These are phyloP conservation scores for Nymphaea thermarum DNA, from an alignment of 164 flowering plant genomes.

Conservation along the genomic window DNA sequence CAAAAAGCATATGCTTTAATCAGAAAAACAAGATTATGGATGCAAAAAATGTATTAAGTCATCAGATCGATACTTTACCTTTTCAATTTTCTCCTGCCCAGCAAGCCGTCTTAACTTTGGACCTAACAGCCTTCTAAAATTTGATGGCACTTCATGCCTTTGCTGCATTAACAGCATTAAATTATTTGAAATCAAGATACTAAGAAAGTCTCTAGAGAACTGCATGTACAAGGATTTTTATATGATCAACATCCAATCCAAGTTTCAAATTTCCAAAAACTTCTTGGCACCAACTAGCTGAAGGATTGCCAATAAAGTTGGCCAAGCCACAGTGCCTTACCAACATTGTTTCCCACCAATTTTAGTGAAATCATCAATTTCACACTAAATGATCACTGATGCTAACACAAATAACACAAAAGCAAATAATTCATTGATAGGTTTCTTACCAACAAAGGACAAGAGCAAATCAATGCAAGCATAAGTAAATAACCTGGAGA, in stretches of 20 bases:
- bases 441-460: too few species aligned
- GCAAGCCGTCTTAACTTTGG: slow-evolving; percentile 69
- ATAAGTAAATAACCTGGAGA: too few species aligned
- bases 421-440: too few species aligned
- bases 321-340: background rate
- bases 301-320: background rate
- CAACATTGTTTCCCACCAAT: background rate
- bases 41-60: too few species aligned
- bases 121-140: slow-evolving; percentile 55
- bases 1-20: too few species aligned
- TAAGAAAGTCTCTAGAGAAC: background rate
- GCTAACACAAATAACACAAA: too few species aligned
- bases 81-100: slow-evolving; percentile 68
- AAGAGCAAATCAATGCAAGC: too few species aligned
- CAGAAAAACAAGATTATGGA: too few species aligned
- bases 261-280: background rate
- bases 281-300: background rate
- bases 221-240: background rate
- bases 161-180: slow-evolving; percentile 32
- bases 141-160: slow-evolving; percentile 57
- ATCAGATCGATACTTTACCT: slow-evolving; percentile 23
- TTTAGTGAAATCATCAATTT: background rate
- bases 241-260: background rate
- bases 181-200: background rate
- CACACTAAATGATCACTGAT: too few species aligned